Conservation (phyloP, 2,329 filamentous ascomycete species). For the Colletotrichum eleusines region DNA sequence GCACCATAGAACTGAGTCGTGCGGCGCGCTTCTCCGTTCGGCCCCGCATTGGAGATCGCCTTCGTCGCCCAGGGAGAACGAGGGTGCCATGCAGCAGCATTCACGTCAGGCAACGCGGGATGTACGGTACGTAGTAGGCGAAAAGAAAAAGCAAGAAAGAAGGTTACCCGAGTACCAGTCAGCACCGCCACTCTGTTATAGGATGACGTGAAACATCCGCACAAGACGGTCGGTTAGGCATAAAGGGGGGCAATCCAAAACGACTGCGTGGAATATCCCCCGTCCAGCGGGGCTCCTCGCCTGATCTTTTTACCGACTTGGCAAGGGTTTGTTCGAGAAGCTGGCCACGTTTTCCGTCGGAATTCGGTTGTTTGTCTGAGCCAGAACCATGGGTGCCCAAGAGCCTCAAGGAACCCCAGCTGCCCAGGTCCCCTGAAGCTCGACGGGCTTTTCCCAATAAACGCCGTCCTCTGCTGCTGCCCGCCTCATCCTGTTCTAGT, state of each 20-base stretch:
- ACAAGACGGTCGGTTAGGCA: not conserved
- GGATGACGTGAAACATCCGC: conserved; percentile 14
- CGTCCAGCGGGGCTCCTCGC: not conserved
- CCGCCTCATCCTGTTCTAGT: not conserved
- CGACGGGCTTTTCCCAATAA: not conserved
- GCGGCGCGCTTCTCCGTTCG: not conserved
- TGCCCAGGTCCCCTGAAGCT: no score
- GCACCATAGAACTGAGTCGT: not conserved
- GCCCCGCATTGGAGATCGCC: not conserved
- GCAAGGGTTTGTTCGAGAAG: conserved; percentile 5
- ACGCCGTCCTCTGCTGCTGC: not conserved
- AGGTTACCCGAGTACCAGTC: not conserved
- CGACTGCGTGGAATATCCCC: not conserved
- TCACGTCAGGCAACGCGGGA: not conserved
- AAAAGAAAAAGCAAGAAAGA: not conserved
- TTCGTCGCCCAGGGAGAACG: not conserved
- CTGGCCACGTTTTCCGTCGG: conserved; percentile 1
- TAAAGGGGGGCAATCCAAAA: conserved; percentile 4
- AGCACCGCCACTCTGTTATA: not conserved
- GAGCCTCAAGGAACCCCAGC: not conserved
- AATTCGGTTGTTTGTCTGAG: not conserved
- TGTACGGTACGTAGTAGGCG: not conserved
- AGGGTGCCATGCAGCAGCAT: not conserved
- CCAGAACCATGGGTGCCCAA: not conserved
- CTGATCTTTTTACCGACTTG: conserved; percentile 12